A percentile compares a stretch with the other conserved stretches of the same genome.
Evolutionary conservation across 1,284 basidiomycete genomes (phyloP).

Genomic region (Ceraceosorus bombacis): DNA sequence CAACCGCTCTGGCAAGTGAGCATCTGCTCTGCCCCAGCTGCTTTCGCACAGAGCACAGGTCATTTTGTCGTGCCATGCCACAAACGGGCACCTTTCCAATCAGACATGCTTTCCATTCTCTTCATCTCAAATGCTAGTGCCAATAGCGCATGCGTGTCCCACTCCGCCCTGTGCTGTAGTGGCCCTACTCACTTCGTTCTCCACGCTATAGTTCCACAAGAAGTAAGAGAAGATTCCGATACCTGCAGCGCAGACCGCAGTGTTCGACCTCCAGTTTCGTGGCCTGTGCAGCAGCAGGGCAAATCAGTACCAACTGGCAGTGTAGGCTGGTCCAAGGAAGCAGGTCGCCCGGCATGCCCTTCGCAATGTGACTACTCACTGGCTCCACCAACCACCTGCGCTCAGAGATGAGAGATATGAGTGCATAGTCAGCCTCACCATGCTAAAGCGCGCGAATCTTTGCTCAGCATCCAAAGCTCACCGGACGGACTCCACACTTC

Average conservation of each 20-base stretch:
- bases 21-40: too few species aligned
- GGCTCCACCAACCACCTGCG: conserved; percentile 56
- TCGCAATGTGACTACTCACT: conserved; percentile 18
- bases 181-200: conserved; percentile 52
- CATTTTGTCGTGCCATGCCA: too few species aligned
- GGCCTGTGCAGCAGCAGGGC: conserved; percentile 42
- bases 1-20: too few species aligned
- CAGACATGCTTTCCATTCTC: too few species aligned
- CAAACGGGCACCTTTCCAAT: too few species aligned
- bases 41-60: too few species aligned
- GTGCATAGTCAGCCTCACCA: background rate
- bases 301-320: background rate
- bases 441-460: background rate
- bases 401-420: background rate
- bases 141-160: too few species aligned
- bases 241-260: conserved; percentile 51
- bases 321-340: background rate
- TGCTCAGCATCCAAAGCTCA: conserved; percentile 6
- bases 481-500: conserved; percentile 55
- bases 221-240: conserved; percentile 52
- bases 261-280: conserved; percentile 55
- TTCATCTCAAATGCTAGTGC: too few species aligned
- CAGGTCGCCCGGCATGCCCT: background rate
- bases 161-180: too few species aligned
- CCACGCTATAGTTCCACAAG: conserved; percentile 53